Conservation (phyloP, 2,329 filamentous ascomycete genomes). For the Pleoardoris graminearum region DNA sequence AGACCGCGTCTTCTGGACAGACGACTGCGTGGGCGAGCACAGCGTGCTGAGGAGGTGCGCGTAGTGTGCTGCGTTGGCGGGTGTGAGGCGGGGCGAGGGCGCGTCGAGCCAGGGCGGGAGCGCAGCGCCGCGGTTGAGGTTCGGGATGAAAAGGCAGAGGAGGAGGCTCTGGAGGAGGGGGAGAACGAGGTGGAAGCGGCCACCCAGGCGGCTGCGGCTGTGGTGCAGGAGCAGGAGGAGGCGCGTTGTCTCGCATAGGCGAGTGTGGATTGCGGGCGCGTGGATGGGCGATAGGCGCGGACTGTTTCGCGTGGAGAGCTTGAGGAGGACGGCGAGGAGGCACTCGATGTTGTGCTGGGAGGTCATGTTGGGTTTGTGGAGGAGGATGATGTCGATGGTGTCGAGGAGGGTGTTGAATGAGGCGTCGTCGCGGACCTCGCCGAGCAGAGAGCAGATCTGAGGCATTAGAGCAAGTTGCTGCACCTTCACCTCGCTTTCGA, state of each 20-base stretch:
- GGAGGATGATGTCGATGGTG: conserved; percentile 52
- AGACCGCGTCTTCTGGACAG: conserved; percentile 51
- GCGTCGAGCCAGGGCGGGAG: conserved; percentile 40
- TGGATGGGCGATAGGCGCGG: conserved; percentile 28
- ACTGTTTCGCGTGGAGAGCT: conserved; percentile 38
- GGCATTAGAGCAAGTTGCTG: conserved; percentile 36
- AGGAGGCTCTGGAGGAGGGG: conserved; percentile 59
- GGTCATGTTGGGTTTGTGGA: conserved; percentile 42
- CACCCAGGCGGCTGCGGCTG: conserved; percentile 59
- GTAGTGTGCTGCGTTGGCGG: conserved; percentile 54
- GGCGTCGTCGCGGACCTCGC: conserved; percentile 58
- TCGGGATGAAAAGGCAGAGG: conserved; percentile 58
- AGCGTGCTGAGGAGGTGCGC: conserved; percentile 62
- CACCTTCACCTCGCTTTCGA: conserved; percentile 25
- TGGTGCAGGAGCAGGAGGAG: conserved; percentile 61
- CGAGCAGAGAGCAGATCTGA: conserved; percentile 26
- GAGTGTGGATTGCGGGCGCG: conserved; percentile 54
- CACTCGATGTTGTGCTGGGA: conserved; percentile 52
- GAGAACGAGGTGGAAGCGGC: conserved; percentile 63
- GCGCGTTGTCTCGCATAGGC: conserved; percentile 58
- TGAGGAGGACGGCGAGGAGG: conserved; percentile 42
- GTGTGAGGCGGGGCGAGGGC: conserved; percentile 30
- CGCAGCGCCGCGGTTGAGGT: conserved; percentile 31
- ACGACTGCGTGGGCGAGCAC: conserved; percentile 63
- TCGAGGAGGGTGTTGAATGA: conserved; percentile 56